Evolutionary conservation across 75 land plant genomes (phyloP), one percentile per base, ranked within the genome.

Genomic region (Sequoiadendron giganteum): DNA sequence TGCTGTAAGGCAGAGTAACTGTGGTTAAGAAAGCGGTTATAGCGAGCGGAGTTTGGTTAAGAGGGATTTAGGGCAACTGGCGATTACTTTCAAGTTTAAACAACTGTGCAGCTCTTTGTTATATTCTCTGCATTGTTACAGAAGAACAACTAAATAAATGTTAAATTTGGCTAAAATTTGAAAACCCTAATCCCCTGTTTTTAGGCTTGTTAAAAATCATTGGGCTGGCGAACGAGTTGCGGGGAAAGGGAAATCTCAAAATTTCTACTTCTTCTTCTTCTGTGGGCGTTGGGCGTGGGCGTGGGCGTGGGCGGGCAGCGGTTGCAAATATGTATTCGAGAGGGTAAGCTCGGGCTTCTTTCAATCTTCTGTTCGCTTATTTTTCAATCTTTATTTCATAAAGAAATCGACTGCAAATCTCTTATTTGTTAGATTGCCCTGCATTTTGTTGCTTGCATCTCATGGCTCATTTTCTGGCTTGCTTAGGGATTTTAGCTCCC

Each of bases 311-410:
- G 19, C 58, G 77, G 77, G 77, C 77, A 75, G 77, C 73, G 80
- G 15, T 28, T 65, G 87, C 30, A 28, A 86, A 38, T 72, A 86
- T 86, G 87, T 86, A 61, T 75, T 86, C 87, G 48, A 86, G 87
- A 86, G 87, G 87, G 87, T 86, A 86, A 86, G 87, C 65, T n/a
- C 77, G 87, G 39, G 39, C 39, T 84, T 52, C 30, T 15, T 84
- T 45, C 32, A 18, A 15, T 25, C n/a, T 58, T 58, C 2, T 21
- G 11, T 25, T 42, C 14, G 0, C 55, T 47, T 14, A 5, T 36
- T 2, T 21, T 30, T 5, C 42, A 21, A 13, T 25, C 7, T 65
- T 72, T 43, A 28, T 18, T 39, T 65, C n/a, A n/a, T 47, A 43
- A 43, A 25, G 28, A 42, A 30, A 25, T 36, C 80, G 6, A 5